Base-by-base conservation (phyloP, 108 stramenopile genomes). In the Cyclotella baltica region DNA sequence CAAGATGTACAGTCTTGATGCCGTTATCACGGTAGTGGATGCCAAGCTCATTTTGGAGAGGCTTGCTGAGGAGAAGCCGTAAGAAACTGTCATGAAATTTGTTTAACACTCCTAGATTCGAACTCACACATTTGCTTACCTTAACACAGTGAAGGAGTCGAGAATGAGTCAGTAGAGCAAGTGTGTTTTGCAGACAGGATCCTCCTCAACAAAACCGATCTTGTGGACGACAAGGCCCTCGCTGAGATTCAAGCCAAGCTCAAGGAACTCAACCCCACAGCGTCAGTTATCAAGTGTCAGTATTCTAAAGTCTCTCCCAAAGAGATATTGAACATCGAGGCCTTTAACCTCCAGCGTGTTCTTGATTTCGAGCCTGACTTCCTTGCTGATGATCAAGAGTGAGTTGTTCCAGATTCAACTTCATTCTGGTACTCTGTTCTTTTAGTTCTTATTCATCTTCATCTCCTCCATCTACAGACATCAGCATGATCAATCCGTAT, bases 121-220 rank as follows among this genome's bases (percentile, higher is more conserved):
- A 34, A 57, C 27, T 31, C 30, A 28, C 59, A 22, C 27, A 33
- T 71, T 29, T 30, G 13, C 48, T 67, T 20, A n/a, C n/a, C n/a
- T n/a, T n/a, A n/a, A n/a, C 47, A 48, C 19, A 56, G 59, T 23
- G 90, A 93, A 51, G 92, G 91, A 19, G 93, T 87, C 29, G 93
- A 96, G 64, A 98, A 98, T 75, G 99, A 99, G 80, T 87, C 97
- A 0, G 94, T 92, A 51, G 94, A 99, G 74, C 99, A 99, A 86
- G 80, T 99, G 22, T 93, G 83, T 75, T 98, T 94, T 77, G 91
- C 93, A 37, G 93, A 94, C 76, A 90, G 92, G 56, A 72, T 96
- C 61, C 50, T 96, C 2, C 72, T 96, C 67, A 96, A 96, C 91
- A 96, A 96, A 78, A 88, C 78, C 4, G 96, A 96, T 66, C 78